These are phyloP conservation scores for Lactifluus pinguis DNA, from an alignment of 768 basidiomycete species.

Conservation along the genomic window DNA sequence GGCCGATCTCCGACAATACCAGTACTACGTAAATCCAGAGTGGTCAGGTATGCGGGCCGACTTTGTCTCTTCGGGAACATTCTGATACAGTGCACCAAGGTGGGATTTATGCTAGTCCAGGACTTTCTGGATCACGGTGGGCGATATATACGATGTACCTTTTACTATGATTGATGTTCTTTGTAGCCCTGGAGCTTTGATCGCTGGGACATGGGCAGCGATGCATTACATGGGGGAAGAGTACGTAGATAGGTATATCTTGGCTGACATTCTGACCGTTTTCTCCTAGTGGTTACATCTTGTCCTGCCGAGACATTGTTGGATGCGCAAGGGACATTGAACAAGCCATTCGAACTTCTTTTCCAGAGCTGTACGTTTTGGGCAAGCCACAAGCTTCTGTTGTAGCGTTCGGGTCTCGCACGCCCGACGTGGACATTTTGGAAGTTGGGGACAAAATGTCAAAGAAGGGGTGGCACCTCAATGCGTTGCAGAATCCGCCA, in stretches of 20 bases:
- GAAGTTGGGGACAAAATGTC: conserved; percentile 89
- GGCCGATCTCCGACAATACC: conserved; percentile 63
- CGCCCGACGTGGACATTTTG: conserved; percentile 52
- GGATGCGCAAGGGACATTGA: conserved; percentile 62
- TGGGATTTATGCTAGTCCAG: conserved; percentile 86
- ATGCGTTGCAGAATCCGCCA: conserved; percentile 67
- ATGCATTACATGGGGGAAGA: conserved; percentile 88
- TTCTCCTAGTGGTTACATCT: conserved; percentile 65
- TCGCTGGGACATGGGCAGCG: conserved; percentile 95
- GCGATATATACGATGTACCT: conserved; percentile 16
- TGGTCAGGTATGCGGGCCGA: conserved; percentile 54
- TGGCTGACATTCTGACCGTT: background rate
- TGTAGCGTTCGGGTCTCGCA: conserved; percentile 69
- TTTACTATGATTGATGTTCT: background rate
- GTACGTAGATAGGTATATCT: conserved; percentile 35
- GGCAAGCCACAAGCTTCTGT: conserved; percentile 87
- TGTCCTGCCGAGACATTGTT: conserved; percentile 80
- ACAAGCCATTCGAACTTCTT: conserved; percentile 49
- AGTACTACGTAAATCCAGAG: conserved; percentile 76
- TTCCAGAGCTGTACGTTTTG: conserved; percentile 81
- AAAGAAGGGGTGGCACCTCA: conserved; percentile 85
- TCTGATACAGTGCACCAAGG: conserved; percentile 35
- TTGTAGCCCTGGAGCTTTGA: conserved; percentile 80
- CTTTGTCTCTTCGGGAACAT: conserved; percentile 8
- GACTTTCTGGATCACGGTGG: conserved; percentile 83